A percentile compares a stretch with the other conserved stretches of the same genome.
Evolutionary conservation across 495 filamentous ascomycete species (phyloP).

Genomic region (Apiosordaria backusii): DNA sequence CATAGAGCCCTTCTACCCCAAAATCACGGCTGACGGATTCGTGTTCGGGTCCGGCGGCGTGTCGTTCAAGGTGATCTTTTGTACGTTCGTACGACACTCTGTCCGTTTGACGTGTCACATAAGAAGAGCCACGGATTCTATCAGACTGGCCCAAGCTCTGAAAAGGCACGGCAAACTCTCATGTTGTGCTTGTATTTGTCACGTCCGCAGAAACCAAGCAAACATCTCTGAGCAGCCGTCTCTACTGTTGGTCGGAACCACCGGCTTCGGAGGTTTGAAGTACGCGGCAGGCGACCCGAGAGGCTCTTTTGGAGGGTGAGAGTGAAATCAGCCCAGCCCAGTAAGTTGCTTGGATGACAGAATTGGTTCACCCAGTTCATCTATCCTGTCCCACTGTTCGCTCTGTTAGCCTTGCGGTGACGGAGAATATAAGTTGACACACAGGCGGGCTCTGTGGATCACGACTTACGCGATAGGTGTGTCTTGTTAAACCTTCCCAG

Average conservation of each 20-base stretch:
- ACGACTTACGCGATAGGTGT: background rate
- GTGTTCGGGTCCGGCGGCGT: constrained; percentile 2
- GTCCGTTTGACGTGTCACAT: constrained; percentile 5
- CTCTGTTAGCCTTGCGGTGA: background rate
- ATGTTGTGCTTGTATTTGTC: background rate
- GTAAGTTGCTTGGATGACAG: background rate
- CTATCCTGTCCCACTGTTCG: background rate
- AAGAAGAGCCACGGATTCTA: background rate
- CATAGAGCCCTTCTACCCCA: background rate
- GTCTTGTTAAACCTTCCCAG: background rate
- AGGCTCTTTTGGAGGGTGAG: background rate
- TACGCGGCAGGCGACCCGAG: background rate
- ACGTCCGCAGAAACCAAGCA: background rate
- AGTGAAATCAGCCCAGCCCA: background rate
- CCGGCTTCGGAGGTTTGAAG: background rate
- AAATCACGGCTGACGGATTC: background rate
- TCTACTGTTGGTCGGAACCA: background rate
- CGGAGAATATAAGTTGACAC: background rate
- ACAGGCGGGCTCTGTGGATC: background rate
- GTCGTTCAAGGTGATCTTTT: background rate
- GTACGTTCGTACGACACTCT: constrained; percentile 1
- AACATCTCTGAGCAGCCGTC: background rate
- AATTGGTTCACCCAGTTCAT: background rate
- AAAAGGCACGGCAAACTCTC: background rate
- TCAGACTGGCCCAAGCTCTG: background rate